These are phyloP conservation scores for Endoconidiophora laricicola DNA, from an alignment of 2,329 filamentous ascomycete species.

Conservation along the genomic window DNA sequence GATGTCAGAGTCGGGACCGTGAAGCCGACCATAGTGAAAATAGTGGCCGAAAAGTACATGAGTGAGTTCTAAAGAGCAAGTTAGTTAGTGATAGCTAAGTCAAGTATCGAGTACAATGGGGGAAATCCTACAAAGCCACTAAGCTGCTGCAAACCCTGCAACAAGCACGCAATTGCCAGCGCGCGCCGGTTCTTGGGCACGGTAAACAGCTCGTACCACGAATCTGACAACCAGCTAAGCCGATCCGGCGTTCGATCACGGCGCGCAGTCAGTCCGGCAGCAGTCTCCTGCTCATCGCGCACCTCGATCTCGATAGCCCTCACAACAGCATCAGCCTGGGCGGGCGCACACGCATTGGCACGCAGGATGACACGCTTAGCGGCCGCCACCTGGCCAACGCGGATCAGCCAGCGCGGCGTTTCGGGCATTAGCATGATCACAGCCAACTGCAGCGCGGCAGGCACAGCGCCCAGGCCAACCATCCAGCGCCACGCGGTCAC, in stretches of 20 bases:
- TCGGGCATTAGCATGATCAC: conserved; percentile 65
- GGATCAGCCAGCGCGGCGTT: conserved; percentile 75
- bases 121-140: conserved; percentile 53
- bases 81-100: not conserved
- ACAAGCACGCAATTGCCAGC: conserved; percentile 65
- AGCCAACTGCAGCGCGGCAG: conserved; percentile 53
- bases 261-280: conserved; percentile 22
- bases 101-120: not conserved
- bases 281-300: conserved; percentile 42
- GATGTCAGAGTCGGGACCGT: conserved; percentile 63
- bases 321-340: conserved; percentile 42
- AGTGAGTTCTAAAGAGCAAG: conserved; percentile 48
- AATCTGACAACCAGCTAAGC: conserved; percentile 3
- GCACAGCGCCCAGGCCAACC: conserved; percentile 69
- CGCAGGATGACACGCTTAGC: conserved; percentile 54
- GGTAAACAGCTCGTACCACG: conserved; percentile 35
- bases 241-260: conserved; percentile 18
- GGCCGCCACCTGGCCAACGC: conserved; percentile 40
- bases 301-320: conserved; percentile 59
- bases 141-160: conserved; percentile 77
- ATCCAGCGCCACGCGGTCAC: conserved; percentile 72
- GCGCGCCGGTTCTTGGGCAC: conserved; percentile 55
- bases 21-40: conserved; percentile 65
- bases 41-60: conserved; percentile 82
- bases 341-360: conserved; percentile 24